Conservation (phyloP, 106 monocot species). For the Hemerocallis citrina region DNA sequence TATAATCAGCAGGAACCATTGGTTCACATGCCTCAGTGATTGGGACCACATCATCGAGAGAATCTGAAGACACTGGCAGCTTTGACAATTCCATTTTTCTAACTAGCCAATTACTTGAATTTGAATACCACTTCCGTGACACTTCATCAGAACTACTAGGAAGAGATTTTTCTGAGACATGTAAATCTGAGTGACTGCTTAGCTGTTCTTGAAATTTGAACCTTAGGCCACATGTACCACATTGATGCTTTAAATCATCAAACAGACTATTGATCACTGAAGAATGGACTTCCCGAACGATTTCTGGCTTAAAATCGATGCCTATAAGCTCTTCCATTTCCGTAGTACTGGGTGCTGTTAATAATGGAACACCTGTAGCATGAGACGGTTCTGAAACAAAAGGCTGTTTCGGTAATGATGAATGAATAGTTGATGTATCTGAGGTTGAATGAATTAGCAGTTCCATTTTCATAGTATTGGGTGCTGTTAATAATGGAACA, state of each 20-base stretch:
- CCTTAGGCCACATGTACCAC: slow-evolving; percentile 54
- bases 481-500: too few species aligned
- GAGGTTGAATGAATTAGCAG: slow-evolving; percentile 19
- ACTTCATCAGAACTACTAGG: slow-evolving; percentile 5
- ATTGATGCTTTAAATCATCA: slow-evolving; percentile 60
- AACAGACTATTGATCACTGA: slow-evolving; percentile 50
- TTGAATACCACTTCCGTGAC: slow-evolving; percentile 55
- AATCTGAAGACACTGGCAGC: background rate
- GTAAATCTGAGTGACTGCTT: slow-evolving; percentile 44
- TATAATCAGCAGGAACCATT: slow-evolving; percentile 92
- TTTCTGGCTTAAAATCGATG: slow-evolving; percentile 54
- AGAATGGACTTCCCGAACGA: slow-evolving; percentile 56
- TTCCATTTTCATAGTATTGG: background rate
- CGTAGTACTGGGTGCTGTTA: background rate
- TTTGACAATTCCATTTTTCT: slow-evolving; percentile 1
- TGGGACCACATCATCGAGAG: slow-evolving; percentile 7
- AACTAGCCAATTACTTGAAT: slow-evolving; percentile 24
- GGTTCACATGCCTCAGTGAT: slow-evolving; percentile 24
- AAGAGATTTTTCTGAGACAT: slow-evolving; percentile 22
- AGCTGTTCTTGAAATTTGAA: slow-evolving; percentile 44
- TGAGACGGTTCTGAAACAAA: background rate
- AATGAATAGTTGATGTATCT: background rate
- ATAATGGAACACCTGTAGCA: background rate
- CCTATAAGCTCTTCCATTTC: slow-evolving; percentile 38
- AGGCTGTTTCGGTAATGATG: background rate